These are phyloP conservation scores for Manihot esculenta DNA, from an alignment of 441 rosid species.

Conservation along the genomic window DNA sequence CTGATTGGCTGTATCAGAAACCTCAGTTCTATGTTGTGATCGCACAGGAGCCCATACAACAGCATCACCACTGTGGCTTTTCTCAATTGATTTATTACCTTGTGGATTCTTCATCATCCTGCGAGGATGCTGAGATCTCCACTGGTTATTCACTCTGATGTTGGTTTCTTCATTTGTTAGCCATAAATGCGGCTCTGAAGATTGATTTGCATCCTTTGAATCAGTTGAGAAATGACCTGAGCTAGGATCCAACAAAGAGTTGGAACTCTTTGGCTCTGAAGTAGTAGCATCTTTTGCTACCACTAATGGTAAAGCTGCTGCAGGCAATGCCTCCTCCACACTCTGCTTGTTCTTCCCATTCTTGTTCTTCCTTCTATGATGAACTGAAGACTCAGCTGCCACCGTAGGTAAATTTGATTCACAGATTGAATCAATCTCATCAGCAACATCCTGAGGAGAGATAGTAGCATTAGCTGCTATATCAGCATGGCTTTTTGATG, in stretches of 20 bases:
- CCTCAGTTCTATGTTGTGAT: constrained; percentile 62
- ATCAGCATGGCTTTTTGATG: constrained; percentile 31
- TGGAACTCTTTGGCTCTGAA: constrained; percentile 37
- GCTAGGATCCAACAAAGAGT: constrained; percentile 34
- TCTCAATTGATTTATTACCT: constrained; percentile 55
- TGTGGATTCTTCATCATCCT: constrained; percentile 51
- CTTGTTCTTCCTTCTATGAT: constrained; percentile 61
- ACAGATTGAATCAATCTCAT: constrained; percentile 35
- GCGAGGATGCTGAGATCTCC: constrained; percentile 75
- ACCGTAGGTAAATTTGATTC: constrained; percentile 40
- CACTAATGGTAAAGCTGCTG: constrained; percentile 31
- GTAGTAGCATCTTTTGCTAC: constrained; percentile 38
- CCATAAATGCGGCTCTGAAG: constrained; percentile 44
- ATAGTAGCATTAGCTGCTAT: constrained; percentile 30
- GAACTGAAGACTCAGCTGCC: constrained; percentile 43
- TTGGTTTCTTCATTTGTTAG: constrained; percentile 58
- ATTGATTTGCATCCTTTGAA: constrained; percentile 46
- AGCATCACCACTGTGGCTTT: constrained; percentile 47
- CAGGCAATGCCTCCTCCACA: constrained; percentile 52
- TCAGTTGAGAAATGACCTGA: constrained; percentile 30
- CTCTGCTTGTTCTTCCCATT: constrained; percentile 63
- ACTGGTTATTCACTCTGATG: constrained; percentile 46
- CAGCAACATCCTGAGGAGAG: constrained; percentile 33
- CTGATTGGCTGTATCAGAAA: constrained; percentile 46
- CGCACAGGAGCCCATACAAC: constrained; percentile 92